phyloP scores from a whole-genome alignment of 148 eudicot species.

The Gaultheria prostrata region DNA sequence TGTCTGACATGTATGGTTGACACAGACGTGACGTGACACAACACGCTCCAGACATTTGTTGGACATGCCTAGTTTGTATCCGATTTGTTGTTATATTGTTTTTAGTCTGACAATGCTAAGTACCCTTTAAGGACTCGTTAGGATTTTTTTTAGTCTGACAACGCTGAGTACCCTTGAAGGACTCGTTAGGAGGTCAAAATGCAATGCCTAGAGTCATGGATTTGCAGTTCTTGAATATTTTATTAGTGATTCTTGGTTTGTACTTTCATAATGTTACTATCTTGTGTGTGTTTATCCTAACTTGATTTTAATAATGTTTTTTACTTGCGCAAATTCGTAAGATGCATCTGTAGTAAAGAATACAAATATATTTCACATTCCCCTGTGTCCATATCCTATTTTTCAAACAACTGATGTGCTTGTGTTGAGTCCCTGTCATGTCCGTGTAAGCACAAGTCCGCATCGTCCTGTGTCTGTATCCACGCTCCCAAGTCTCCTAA shows the following conservation, averaged over 20 bases:
- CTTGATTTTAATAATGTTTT: background rate
- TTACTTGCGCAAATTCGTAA: background rate
- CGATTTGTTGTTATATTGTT: too few relatives aligned
- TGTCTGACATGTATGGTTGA: background rate
- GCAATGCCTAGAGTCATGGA: background rate
- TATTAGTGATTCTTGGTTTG: background rate
- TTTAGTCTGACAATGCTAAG: background rate
- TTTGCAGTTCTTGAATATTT: background rate
- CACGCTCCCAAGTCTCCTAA: background rate
- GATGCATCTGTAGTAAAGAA: background rate
- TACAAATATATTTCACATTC: background rate
- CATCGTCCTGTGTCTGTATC: background rate
- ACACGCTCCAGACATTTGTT: too few relatives aligned
- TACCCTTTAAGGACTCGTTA: too few relatives aligned
- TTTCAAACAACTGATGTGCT: background rate
- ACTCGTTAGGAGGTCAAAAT: background rate
- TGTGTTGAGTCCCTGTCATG: too few relatives aligned
- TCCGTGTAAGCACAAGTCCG: too few relatives aligned
- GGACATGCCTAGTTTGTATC: background rate
- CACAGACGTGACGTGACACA: background rate
- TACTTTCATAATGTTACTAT: too few relatives aligned
- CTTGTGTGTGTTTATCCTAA: background rate
- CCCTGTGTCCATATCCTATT: too few relatives aligned
- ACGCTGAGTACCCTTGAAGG: too few relatives aligned
- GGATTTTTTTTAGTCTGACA: too few relatives aligned